phyloP scores from a whole-genome alignment of 225 moss, liverwort and hornwort genomes.

The Rhytidiadelphus loreus region DNA sequence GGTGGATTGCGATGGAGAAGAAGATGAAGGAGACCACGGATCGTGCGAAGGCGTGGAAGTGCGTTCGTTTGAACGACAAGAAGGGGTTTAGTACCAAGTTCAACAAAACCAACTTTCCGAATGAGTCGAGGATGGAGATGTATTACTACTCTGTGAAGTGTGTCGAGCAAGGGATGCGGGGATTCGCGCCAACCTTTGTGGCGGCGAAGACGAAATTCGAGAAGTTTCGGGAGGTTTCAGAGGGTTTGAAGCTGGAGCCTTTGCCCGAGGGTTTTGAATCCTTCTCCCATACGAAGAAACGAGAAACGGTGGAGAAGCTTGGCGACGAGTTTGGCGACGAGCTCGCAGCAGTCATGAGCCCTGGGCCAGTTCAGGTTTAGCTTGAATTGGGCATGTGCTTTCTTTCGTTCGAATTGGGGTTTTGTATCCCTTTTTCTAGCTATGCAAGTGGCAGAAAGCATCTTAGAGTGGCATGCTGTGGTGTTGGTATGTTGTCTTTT shows the following conservation, averaged over 20 bases:
- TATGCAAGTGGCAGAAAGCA: neutral
- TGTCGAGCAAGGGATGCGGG: neutral
- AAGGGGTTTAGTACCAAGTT: rapidly evolving
- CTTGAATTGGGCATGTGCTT: neutral
- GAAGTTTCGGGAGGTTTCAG: neutral
- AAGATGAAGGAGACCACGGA: neutral
- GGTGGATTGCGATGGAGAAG: too few relatives aligned
- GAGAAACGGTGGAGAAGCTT: neutral
- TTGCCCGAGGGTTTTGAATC: neutral
- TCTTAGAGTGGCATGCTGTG: neutral
- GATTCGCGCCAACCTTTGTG: neutral
- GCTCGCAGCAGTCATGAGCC: neutral
- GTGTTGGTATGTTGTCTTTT: neutral
- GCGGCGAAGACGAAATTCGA: neutral
- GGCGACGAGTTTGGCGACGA: neutral
- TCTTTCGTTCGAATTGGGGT: neutral
- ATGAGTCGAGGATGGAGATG: rapidly evolving
- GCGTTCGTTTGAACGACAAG: neutral
- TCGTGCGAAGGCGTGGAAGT: neutral
- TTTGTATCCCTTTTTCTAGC: neutral
- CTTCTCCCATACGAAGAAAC: rapidly evolving
- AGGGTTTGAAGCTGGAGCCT: neutral
- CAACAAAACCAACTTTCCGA: neutral
- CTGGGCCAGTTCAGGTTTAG: neutral
- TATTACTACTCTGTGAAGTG: neutral